phyloP scores from a whole-genome alignment of 345 rosid species.

The Luvunga scandens region DNA sequence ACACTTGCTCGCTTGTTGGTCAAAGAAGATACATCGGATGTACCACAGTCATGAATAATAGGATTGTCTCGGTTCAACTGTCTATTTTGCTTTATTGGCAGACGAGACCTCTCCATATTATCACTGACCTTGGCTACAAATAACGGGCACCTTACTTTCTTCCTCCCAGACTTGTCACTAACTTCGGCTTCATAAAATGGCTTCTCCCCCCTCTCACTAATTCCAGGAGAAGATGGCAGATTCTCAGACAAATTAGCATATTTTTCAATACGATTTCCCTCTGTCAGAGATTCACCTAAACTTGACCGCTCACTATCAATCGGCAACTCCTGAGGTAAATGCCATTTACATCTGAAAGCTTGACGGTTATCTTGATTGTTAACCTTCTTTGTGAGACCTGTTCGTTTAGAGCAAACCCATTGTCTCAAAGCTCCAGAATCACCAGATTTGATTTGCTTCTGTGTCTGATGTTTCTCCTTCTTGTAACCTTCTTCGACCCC shows the following conservation, averaged over 20 bases:
- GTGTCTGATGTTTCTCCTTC: conserved; percentile 20
- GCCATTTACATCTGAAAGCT: conserved; percentile 39
- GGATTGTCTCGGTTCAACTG: conserved; percentile 26
- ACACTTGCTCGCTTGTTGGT: conserved; percentile 32
- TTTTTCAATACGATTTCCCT: conserved; percentile 34
- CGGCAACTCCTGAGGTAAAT: conserved; percentile 41
- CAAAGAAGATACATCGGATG: conserved; percentile 25
- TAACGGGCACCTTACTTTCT: conserved; percentile 32
- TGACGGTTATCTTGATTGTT: conserved; percentile 33
- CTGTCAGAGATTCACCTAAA: conserved; percentile 34
- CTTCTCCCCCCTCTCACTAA: conserved; percentile 31
- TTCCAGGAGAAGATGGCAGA: conserved; percentile 30
- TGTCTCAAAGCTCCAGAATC: conserved; percentile 55
- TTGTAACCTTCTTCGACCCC: conserved; percentile 37
- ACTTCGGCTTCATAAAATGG: conserved; percentile 21
- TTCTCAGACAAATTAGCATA: conserved; percentile 33
- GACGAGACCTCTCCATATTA: conserved; percentile 21
- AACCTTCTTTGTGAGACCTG: conserved; percentile 48
- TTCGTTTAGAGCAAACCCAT: conserved; percentile 64
- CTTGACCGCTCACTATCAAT: conserved; percentile 43
- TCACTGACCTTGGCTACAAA: conserved; percentile 23
- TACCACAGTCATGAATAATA: conserved; percentile 22
- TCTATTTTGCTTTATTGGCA: conserved; percentile 26
- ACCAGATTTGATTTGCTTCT: conserved; percentile 37
- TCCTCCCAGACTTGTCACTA: conserved; percentile 34